Base-by-base conservation (phyloP, 2,329 filamentous ascomycete species). In the Ophiostoma ulmi region DNA sequence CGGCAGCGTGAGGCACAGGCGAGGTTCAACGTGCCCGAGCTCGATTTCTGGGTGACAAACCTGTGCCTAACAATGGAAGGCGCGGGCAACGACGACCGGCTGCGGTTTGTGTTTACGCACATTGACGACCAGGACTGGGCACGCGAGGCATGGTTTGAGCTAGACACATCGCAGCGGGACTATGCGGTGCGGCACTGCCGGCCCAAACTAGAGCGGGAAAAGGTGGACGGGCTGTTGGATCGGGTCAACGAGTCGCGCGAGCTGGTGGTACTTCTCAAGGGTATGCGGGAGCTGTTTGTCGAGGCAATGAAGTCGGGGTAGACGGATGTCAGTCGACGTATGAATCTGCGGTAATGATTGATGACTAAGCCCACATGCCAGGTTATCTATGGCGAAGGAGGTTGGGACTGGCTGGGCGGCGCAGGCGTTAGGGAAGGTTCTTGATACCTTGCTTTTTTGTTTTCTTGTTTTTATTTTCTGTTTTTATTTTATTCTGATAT, bases 11-110 rank as follows among this genome's bases (percentile, higher is more conserved):
- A 96, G 76, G 87, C 90, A 1, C 94, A 98, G 81, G 88, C 91
- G 70, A 88, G 93, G 44, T 91, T 94, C 80, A 98, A 99, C 80
- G 87, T 92, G 63, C 95, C 95, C 0, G 95, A 99, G 82, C 85
- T 99, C 65, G 91, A 94, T 75, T 98, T 98, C 78, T 99, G 95
- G 95, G 91, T 97, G 78, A 91, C 90, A 70, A 95, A 94, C 78
- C 83, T 99, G 72, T 94, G 94, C 72, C 80, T 98, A 78, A 85
- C 91, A 72, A 96, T 99, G 77, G 94, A 98, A 78, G 94, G 94
- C 1, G 91, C 92, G 0, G 94, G 92, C 1, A 87, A 88, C 77
- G 89, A 92, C 73, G 94, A 97, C 80, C 86, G 91, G 36, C 83
- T 99, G 75, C 94, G 94, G 80, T 97, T 99, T 78, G 87, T 95